Base-by-base conservation (phyloP, 2,329 filamentous ascomycete species). In the Fusarium nygamai region DNA sequence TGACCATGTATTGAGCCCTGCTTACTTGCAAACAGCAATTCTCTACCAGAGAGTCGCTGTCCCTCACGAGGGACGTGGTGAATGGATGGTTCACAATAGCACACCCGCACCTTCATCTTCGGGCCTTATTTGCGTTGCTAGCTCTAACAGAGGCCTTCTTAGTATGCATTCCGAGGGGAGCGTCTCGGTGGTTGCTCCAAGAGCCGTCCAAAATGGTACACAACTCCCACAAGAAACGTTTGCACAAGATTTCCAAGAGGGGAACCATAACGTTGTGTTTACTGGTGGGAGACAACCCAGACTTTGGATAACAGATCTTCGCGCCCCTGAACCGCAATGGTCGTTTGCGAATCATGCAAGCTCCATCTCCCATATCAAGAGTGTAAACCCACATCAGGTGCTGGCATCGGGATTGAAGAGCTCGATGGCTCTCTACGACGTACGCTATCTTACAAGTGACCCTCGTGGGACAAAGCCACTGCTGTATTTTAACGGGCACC, bases 361-460 rank as follows among this genome's bases (percentile, higher is more conserved):
- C 58, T 75, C 85, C 27, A 83, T 89, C 54, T 83, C 88, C 0
- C 87, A 89, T 65, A 78, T 91, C 38, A 84, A 84, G 39, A 84
- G 86, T 60, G 75, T 90, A 5, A 85, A 86, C 56, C 79, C 81
- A 13, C 80, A 89, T 73, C 85, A 87, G 50, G 81, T 91, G 27
- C 81, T 92, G 5, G 86, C 87, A 8, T 86, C 88, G 0, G 89
- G 89, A 3, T 80, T 90, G 5, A 75, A 80, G 38, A 84, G 83
- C 76, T 82, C 77, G 61, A 87, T 92, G 82, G 83, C 83, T 3
- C 80, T 91, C 10, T 92, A 90, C 75, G 90, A 92, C 71, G 69
- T 88, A 38, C 88, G 90, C 4, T 89, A 84, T 72, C 59, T 76
- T 29, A 63, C 50, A 47, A 44, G 60, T 44, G 67, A 67, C 10